Conservation (phyloP, 2,329 filamentous ascomycete species). For the Venturia nashicola region DNA sequence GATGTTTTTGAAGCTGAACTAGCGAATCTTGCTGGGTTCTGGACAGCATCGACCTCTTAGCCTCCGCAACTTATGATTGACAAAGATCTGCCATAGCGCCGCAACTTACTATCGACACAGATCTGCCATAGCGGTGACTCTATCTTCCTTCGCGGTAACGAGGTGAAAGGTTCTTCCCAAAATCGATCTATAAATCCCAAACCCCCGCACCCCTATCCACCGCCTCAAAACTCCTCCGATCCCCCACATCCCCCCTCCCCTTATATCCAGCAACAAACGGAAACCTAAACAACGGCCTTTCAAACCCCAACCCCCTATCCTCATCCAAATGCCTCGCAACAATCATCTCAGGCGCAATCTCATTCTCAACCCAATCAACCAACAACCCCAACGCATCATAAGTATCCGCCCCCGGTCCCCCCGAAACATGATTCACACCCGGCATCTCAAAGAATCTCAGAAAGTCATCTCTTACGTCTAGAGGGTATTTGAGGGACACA, state of each 20-base stretch:
- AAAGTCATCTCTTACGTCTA: background rate
- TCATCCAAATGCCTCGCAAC: background rate
- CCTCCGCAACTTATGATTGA: too few species aligned
- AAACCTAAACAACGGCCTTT: background rate
- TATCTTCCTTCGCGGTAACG: too few species aligned
- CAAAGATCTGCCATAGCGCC: too few species aligned
- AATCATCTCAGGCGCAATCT: background rate
- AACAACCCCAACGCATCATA: background rate
- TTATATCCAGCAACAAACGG: background rate
- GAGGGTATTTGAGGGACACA: background rate
- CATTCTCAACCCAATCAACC: conserved; percentile 10
- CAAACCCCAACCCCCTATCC: background rate
- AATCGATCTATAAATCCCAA: background rate
- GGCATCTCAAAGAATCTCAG: background rate
- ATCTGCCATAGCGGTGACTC: too few species aligned
- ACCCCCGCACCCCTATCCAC: background rate
- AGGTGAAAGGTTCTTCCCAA: too few species aligned
- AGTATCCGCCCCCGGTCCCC: background rate
- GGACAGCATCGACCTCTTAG: too few species aligned
- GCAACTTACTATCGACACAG: too few species aligned
- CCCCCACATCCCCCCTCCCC: background rate
- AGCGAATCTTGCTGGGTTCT: too few species aligned
- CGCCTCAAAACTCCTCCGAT: background rate
- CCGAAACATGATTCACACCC: background rate
- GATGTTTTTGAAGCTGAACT: too few species aligned